Evolutionary conservation across 257 asterid species (phyloP).

Genomic region (Schizonepeta tenuifolia): DNA sequence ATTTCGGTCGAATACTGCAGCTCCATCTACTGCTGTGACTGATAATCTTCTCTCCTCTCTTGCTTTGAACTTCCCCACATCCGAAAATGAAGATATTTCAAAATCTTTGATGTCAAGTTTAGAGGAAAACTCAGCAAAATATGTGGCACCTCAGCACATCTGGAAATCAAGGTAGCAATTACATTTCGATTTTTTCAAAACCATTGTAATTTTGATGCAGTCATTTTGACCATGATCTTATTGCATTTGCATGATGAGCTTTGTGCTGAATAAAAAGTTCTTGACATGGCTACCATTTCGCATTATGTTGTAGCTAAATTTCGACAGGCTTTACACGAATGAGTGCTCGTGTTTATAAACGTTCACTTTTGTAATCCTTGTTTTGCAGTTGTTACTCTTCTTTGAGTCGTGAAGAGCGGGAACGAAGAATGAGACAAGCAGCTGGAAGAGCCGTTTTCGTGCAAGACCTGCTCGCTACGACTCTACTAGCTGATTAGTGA

Average conservation of each 20-base stretch:
- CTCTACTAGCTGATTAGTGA: constrained; percentile 57
- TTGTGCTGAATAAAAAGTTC: not conserved
- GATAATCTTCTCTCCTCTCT: constrained; percentile 78
- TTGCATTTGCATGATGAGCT: not conserved
- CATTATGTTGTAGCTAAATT: not conserved
- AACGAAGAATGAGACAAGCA: constrained; percentile 63
- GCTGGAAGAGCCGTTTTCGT: constrained; percentile 72
- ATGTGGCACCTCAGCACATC: constrained; percentile 41
- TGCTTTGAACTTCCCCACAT: constrained; percentile 54
- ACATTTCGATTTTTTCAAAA: not conserved
- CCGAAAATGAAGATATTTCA: constrained; percentile 74
- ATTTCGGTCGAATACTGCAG: constrained; percentile 53
- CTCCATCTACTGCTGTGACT: constrained; percentile 46
- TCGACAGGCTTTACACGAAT: not conserved
- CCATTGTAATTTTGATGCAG: not conserved
- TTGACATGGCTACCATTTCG: not conserved
- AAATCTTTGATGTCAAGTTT: constrained; percentile 64
- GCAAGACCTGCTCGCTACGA: constrained; percentile 69
- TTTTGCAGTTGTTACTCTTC: constrained; percentile 65
- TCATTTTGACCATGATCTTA: no score
- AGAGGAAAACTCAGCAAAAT: constrained; percentile 57
- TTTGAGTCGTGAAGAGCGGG: constrained; percentile 76
- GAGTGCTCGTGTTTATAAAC: no score
- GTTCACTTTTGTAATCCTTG: not conserved
- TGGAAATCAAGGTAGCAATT: constrained; percentile 75